Evolutionary conservation across 169 alveolate species (phyloP).

Genomic region (Eimeria praecox): DNA sequence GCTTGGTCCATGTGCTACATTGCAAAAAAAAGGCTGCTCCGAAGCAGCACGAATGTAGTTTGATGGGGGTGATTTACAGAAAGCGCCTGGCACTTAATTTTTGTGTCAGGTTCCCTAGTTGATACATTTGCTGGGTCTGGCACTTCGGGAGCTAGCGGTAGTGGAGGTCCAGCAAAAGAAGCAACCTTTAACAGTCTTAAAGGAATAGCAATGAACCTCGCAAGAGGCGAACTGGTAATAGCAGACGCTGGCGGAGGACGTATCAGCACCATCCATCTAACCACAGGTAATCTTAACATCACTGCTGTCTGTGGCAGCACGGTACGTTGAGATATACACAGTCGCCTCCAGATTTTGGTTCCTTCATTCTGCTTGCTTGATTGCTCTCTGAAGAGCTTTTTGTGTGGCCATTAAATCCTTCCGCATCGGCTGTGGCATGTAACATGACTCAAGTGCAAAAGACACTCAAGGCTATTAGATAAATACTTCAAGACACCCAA

Average conservation of each 20-base stretch:
- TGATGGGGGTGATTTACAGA: background rate
- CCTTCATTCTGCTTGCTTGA: background rate
- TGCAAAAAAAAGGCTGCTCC: background rate
- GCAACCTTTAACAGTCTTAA: background rate
- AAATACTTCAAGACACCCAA: background rate
- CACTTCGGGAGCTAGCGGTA: background rate
- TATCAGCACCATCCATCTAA: slow-evolving; percentile 10
- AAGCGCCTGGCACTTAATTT: background rate
- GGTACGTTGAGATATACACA: background rate
- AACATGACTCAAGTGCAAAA: background rate
- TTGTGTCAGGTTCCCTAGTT: slow-evolving; percentile 1
- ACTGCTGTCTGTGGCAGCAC: background rate
- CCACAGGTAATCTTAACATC: background rate
- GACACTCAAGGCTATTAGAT: background rate
- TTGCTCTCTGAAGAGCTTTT: background rate
- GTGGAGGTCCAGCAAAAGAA: background rate
- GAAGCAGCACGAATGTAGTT: background rate
- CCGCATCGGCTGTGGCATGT: background rate
- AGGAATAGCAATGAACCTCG: slow-evolving; percentile 10
- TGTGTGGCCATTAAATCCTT: background rate
- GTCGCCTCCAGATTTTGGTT: background rate
- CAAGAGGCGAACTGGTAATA: slow-evolving; percentile 26
- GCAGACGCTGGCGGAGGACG: background rate
- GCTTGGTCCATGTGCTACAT: background rate
- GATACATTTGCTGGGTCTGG: slow-evolving; percentile 50